These are phyloP conservation scores for Chaetomium strumarium DNA, from an alignment of 2,329 filamentous ascomycete species.

Conservation along the genomic window DNA sequence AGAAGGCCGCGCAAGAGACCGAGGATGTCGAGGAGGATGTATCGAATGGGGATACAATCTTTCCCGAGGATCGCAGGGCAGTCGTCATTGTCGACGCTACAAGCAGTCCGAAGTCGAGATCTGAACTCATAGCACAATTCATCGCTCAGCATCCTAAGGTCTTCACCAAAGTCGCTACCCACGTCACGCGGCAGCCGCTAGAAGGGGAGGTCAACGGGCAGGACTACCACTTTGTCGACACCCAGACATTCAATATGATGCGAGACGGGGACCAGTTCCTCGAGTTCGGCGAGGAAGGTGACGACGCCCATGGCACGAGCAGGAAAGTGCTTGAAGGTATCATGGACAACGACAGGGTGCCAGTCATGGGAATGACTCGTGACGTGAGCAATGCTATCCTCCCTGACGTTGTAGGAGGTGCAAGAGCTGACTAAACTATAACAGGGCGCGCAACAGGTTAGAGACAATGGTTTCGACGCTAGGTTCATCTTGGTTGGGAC, in stretches of 20 bases:
- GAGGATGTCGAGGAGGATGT: constrained; percentile 28
- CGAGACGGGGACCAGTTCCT: constrained; percentile 55
- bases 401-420: neutral
- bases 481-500: constrained; percentile 46
- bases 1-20: constrained; percentile 32
- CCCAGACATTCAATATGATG: constrained; percentile 50
- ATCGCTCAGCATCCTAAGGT: constrained; percentile 57
- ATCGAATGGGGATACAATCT: constrained; percentile 20
- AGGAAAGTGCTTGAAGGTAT: constrained; percentile 47
- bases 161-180: constrained; percentile 53
- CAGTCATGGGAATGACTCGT: constrained; percentile 47
- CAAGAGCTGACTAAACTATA: neutral
- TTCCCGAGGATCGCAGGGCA: constrained; percentile 45
- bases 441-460: constrained; percentile 51
- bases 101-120: constrained; percentile 47
- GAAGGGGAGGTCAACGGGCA: constrained; percentile 48
- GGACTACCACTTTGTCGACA: constrained; percentile 51
- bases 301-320: constrained; percentile 51
- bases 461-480: constrained; percentile 50
- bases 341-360: constrained; percentile 52
- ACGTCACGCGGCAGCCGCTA: constrained; percentile 47
- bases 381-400: constrained; percentile 38
- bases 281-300: constrained; percentile 47
- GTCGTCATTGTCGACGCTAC: constrained; percentile 64
- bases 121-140: constrained; percentile 57